Base-by-base conservation (phyloP, 441 rosid genomes). In the Theobroma grandiflorum region DNA sequence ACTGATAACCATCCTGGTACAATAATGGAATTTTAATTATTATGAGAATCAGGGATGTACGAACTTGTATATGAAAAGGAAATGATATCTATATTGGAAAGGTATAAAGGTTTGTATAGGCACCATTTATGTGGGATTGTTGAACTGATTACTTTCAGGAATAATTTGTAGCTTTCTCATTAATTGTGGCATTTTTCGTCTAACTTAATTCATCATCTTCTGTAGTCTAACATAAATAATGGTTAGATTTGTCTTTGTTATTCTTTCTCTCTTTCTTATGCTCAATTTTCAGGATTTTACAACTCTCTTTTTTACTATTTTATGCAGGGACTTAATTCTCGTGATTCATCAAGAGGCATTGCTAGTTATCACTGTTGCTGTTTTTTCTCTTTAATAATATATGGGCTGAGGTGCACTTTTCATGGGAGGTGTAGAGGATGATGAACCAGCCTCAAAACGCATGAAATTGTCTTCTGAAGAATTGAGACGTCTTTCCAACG, bases 381-480 rank as follows among this genome's bases (percentile, higher is more conserved):
- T 55, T 79, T 70, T 74, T 38, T 75, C 63, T 57, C 55, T 81
- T 57, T 59, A 37, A 78, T 81, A 67, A 83, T 87, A 89, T 91
- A 91, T 90, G 96, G 95, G 91, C 91, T 92, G 91, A 92, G 86
- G 87, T 83, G 86, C 78, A 81, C 91, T 82, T 91, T 92, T 91
- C 90, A 92, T 91, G 97, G 95, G 95, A 90, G 93, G 90, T 89
- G 86, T 84, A 83, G 91, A 86, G 89, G 93, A 92, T 87, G 87
- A 84, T 85, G 95, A 90, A 88, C 95, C 92, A 82, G 91, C 88
- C 84, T 84, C 82, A 79, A 90, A 91, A 83, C 91, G 93, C 72
- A 79, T 84, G 87, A 91, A 89, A 84, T 69, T 91, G 64, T 83
- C 92, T 59, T 83, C 87, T 45, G 83, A 84, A 80, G 87, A 82